Conservation (phyloP, 129 eudicot genomes). For the Flaveria brownii region DNA sequence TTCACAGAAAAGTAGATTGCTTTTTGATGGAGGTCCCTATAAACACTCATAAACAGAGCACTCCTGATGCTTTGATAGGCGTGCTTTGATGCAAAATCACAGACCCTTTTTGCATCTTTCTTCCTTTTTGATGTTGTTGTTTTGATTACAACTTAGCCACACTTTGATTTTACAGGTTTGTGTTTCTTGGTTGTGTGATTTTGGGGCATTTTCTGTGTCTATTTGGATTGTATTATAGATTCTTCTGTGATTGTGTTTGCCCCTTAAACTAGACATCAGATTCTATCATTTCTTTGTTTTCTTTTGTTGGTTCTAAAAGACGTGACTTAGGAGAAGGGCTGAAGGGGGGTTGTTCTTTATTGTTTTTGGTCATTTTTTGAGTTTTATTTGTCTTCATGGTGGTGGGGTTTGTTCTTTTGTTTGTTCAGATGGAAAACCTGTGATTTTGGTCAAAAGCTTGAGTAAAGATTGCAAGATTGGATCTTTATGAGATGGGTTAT, state of each 20-base stretch:
- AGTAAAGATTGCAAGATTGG: constrained; percentile 32
- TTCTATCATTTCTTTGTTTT: constrained; percentile 38
- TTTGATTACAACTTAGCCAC: constrained; percentile 59
- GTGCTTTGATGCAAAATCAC: constrained; percentile 73
- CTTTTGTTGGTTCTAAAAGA: too few relatives aligned
- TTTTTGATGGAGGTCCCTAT: constrained; percentile 48
- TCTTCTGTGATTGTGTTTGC: constrained; percentile 38
- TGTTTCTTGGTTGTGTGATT: constrained; percentile 86
- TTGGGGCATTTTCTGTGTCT: constrained; percentile 55
- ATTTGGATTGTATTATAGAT: constrained; percentile 48
- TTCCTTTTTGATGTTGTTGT: constrained; percentile 40
- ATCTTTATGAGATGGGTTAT: constrained; percentile 31
- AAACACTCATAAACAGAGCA: constrained; percentile 56
- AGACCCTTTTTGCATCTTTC: constrained; percentile 30
- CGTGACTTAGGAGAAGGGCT: too few relatives aligned
- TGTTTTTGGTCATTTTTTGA: constrained; percentile 10
- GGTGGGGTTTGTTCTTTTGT: constrained; percentile 16
- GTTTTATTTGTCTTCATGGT: neutral
- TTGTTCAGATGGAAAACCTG: neutral
- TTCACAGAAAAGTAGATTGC: constrained; percentile 76
- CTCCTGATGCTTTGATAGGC: constrained; percentile 91
- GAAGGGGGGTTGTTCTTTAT: neutral
- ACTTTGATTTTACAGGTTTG: constrained; percentile 70
- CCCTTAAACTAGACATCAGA: constrained; percentile 38
- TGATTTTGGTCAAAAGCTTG: constrained; percentile 12